These are phyloP conservation scores for Zoysia pacifica DNA, from an alignment of 176 grass and related monocot genomes.

Conservation along the genomic window DNA sequence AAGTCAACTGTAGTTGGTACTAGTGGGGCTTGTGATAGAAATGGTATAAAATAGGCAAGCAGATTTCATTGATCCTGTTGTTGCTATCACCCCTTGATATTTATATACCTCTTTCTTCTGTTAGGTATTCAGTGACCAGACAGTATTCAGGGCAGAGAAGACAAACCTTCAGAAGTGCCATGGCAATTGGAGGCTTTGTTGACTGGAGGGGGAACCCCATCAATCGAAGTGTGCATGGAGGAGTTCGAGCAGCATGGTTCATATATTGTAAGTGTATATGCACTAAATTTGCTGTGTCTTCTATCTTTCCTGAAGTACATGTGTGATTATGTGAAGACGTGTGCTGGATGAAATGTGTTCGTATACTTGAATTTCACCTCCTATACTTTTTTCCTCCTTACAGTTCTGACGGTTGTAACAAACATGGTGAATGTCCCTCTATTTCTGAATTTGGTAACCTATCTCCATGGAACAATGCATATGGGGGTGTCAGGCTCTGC, in stretches of 20 bases:
- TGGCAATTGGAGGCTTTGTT: conserved; percentile 47
- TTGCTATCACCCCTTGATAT: conserved; percentile 32
- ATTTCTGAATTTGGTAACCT: conserved; percentile 58
- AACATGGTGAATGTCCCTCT: conserved; percentile 44
- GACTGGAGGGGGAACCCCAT: conserved; percentile 68
- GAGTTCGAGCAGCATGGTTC: conserved; percentile 65
- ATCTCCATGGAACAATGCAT: conserved; percentile 60
- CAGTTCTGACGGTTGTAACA: conserved; percentile 43
- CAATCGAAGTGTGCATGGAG: conserved; percentile 57
- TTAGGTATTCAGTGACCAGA: not conserved
- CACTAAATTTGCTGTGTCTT: not conserved
- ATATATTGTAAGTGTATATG: conserved; percentile 54
- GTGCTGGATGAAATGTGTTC: not conserved
- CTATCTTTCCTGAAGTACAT: not conserved
- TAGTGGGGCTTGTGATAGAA: conserved; percentile 11
- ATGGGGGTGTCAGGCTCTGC: conserved; percentile 54
- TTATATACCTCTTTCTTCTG: not conserved
- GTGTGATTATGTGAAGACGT: not conserved
- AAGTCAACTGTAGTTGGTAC: conserved; percentile 30
- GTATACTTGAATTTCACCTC: conserved; percentile 20
- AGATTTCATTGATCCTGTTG: conserved; percentile 40
- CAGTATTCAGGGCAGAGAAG: conserved; percentile 11
- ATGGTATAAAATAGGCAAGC: too few relatives aligned
- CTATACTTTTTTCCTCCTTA: not conserved
- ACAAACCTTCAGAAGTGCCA: conserved; percentile 31